Conservation (phyloP, 495 filamentous ascomycete genomes). For the Penicillium salamii region DNA sequence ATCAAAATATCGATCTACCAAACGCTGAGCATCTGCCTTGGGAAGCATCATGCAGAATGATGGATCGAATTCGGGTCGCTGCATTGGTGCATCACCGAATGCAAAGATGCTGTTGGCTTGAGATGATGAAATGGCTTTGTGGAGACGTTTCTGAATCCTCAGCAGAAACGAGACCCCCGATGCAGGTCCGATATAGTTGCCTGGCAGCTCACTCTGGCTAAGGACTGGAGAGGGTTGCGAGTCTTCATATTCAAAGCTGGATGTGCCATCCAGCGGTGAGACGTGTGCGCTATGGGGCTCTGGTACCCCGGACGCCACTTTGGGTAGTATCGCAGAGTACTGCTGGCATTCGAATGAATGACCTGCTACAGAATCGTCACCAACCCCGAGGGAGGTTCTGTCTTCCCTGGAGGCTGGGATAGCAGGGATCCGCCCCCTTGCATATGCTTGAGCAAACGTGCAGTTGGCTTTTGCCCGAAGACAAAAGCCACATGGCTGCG, state of each 20-base stretch:
- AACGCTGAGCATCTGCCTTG: constrained; percentile 6
- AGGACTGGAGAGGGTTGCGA: constrained; percentile 19
- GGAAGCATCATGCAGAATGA: constrained; percentile 11
- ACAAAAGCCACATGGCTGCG: constrained; percentile 24
- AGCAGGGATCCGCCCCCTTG: too few species aligned
- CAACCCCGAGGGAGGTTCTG: constrained; percentile 2
- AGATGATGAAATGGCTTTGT: constrained; percentile 6
- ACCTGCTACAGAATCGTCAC: too few species aligned
- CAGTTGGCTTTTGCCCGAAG: constrained; percentile 12
- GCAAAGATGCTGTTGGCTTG: constrained; percentile 13
- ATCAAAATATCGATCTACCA: constrained; percentile 28
- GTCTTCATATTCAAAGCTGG: too few species aligned
- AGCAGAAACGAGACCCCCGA: constrained; percentile 28
- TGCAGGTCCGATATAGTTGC: constrained; percentile 28
- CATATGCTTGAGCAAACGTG: constrained; percentile 19
- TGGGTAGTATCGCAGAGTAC: too few species aligned
- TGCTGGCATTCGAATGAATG: too few species aligned
- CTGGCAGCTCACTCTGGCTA: constrained; percentile 19
- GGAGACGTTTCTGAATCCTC: constrained; percentile 19
- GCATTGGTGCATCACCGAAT: constrained; percentile 21
- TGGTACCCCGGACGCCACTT: too few species aligned
- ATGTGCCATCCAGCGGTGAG: too few species aligned
- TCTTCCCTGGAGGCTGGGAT: constrained; percentile 9
- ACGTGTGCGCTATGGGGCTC: too few species aligned
- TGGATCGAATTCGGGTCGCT: constrained; percentile 13